Evolutionary conservation across 2,329 filamentous ascomycete genomes (phyloP).

Genomic region (Thielaviopsis populi): DNA sequence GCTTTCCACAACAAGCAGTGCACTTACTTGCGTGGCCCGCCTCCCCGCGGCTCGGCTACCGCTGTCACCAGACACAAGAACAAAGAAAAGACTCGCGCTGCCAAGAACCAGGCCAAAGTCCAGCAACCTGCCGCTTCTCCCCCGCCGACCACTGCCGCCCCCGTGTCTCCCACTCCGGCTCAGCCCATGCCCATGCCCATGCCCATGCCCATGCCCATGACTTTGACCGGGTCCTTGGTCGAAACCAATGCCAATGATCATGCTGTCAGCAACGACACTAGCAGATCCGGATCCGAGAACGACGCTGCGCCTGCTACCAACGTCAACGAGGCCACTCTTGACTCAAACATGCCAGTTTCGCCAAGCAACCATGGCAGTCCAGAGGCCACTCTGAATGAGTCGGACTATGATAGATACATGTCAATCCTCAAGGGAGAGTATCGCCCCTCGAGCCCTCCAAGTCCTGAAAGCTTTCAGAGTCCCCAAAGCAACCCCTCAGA

Average conservation of each 20-base stretch:
- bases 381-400: background rate
- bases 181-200: background rate
- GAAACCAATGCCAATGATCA: background rate
- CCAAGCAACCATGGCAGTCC: background rate
- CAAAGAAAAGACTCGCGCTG: slow-evolving; percentile 17
- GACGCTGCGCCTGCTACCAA: background rate
- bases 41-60: slow-evolving; percentile 22
- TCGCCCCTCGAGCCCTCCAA: slow-evolving; percentile 9
- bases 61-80: slow-evolving; percentile 20
- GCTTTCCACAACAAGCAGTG: slow-evolving; percentile 52
- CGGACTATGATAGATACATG: slow-evolving; percentile 15
- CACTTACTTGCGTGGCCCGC: slow-evolving; percentile 39
- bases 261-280: background rate
- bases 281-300: background rate
- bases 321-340: background rate
- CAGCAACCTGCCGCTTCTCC: slow-evolving; percentile 16
- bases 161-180: background rate
- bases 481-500: background rate
- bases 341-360: background rate
- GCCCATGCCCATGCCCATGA: background rate
- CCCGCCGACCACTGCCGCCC: slow-evolving; percentile 16
- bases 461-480: background rate
- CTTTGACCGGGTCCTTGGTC: background rate
- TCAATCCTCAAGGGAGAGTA: slow-evolving; percentile 10
- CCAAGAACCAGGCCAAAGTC: background rate